Conservation (phyloP, 1,284 basidiomycete species). For the Termitomyces sp. region DNA sequence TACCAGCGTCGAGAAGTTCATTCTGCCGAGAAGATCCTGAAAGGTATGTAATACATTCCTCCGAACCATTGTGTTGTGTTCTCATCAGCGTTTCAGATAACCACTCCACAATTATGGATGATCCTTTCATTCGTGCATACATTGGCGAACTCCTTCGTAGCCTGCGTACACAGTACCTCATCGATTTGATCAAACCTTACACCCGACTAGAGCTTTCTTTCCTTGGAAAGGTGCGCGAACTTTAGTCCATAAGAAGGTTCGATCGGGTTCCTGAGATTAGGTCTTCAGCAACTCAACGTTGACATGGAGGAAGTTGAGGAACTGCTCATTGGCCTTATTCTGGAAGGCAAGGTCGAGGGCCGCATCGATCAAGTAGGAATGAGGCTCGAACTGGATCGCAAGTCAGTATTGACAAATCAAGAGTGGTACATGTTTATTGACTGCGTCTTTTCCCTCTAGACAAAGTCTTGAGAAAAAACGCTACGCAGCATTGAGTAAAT, state of each 20-base stretch:
- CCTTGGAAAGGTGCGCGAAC: slow-evolving; percentile 71
- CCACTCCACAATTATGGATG: slow-evolving; percentile 90
- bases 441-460: slow-evolving; percentile 34
- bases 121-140: slow-evolving; percentile 88
- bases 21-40: slow-evolving; percentile 90
- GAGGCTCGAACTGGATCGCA: slow-evolving; percentile 83
- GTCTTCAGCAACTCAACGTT: slow-evolving; percentile 83
- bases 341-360: slow-evolving; percentile 93
- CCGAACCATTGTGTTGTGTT: background rate
- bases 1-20: slow-evolving; percentile 97
- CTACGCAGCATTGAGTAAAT: slow-evolving; percentile 76
- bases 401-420: slow-evolving; percentile 48
- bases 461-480: slow-evolving; percentile 80
- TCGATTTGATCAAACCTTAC: slow-evolving; percentile 97
- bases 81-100: slow-evolving; percentile 58
- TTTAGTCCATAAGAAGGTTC: background rate
- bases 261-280: background rate
- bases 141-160: slow-evolving; percentile 94
- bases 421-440: slow-evolving; percentile 6
- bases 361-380: slow-evolving; percentile 95
- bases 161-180: slow-evolving; percentile 91
- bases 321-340: slow-evolving; percentile 87
- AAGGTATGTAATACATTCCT: slow-evolving; percentile 45
- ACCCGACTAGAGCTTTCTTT: slow-evolving; percentile 88
- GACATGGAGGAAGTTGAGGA: slow-evolving; percentile 86